Evolutionary conservation across 2,329 filamentous ascomycete genomes (phyloP).

Genomic region (Fusarium metavorans): DNA sequence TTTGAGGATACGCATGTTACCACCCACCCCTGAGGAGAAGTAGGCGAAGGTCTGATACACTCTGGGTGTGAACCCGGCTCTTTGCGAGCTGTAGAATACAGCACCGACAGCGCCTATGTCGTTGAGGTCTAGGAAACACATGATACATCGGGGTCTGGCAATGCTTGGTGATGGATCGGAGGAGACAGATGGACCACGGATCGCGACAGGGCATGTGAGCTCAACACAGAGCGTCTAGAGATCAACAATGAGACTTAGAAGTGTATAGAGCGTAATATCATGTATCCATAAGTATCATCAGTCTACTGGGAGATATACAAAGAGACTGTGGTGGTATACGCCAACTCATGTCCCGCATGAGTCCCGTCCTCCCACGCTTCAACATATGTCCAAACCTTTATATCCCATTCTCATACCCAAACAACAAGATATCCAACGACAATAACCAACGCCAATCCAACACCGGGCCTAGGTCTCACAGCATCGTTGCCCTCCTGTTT

Average conservation of each 20-base stretch:
- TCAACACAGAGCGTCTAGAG: neutral
- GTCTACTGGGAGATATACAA: slow-evolving; percentile 5
- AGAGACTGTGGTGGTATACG: slow-evolving; percentile 6
- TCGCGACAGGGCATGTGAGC: neutral
- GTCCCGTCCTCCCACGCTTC: neutral
- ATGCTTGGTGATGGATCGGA: too few species aligned
- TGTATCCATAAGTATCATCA: slow-evolving; percentile 6
- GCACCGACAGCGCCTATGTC: too few species aligned
- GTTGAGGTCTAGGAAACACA: too few species aligned
- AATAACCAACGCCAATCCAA: slow-evolving; percentile 30
- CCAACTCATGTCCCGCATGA: slow-evolving; percentile 29
- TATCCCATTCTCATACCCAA: neutral
- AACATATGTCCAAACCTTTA: neutral
- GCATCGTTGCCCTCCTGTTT: slow-evolving; percentile 30
- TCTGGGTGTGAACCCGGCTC: too few species aligned
- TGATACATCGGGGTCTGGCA: too few species aligned
- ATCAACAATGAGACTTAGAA: neutral
- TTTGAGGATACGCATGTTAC: too few species aligned
- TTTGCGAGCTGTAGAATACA: too few species aligned
- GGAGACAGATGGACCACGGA: neutral
- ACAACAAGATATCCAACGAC: slow-evolving; percentile 33
- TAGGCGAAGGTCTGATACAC: too few species aligned
- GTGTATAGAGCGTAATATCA: neutral
- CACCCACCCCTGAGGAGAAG: too few species aligned
- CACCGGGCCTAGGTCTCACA: slow-evolving; percentile 18